Base-by-base conservation (phyloP, 331 rosid genomes). In the Erythrophleum ivorense region DNA sequence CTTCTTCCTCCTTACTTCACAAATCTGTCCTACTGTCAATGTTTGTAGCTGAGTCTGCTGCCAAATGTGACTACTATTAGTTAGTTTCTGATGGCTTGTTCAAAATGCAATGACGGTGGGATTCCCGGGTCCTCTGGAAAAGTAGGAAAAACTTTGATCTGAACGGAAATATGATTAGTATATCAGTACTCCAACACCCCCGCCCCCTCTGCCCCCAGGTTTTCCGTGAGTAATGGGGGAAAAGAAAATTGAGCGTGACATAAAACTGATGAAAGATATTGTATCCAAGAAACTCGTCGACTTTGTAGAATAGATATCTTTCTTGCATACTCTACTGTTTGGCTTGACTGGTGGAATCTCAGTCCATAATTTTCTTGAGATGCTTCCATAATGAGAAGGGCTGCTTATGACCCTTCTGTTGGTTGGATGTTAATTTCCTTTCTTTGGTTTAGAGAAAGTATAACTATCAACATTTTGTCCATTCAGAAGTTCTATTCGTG, bases 101-200 rank as follows among this genome's bases (percentile, higher is more conserved):
- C 19, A 33, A 69, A 58, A 48, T 16, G 40, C 69, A 36, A 41
- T 58, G 43, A 43, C 15, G 46, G 78, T 4, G 46, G 74, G 59
- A 66, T 70, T 52, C 29, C 71, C 62, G 43, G 65, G 53, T 62
- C 54, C 16, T 31, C 29, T 31, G 41, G 15, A 57, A 67, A 62
- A 74, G 57, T 50, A 48, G 57, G 49, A 53, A 55, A 71, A 52
- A 24, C 33, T 66, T 38, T 82, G 78, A 63, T 75, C 63, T 68
- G 76, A 82, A 69, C 24, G 52, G 69, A 75, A 70, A 62, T 48
- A 53, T 71, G 82, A 60, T 54, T 9, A 46, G 40, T 79, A 63
- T 63, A 50, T 70, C 71, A 69, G 13, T 71, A 29, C 76, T 63
- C 43, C 48, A 54, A 40, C 10, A 36, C 9, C 75, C 52, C 46